phyloP scores from a whole-genome alignment of 1,284 basidiomycete genomes.

The Prillingera fragicola region DNA sequence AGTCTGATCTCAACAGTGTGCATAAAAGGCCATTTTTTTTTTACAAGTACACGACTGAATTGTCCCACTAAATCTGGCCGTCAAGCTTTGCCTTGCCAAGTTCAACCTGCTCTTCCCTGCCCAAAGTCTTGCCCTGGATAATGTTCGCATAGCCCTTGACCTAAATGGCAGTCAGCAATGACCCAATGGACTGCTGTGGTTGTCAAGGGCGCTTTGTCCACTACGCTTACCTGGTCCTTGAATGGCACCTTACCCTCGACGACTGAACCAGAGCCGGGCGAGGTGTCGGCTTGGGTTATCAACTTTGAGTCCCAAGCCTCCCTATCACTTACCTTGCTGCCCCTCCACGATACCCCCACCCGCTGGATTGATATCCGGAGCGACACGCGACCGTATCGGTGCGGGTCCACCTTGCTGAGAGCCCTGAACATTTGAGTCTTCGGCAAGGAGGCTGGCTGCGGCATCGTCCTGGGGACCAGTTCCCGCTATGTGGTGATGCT shows the following conservation, averaged over 20 bases:
- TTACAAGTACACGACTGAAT: too few species aligned
- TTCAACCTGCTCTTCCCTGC: background rate
- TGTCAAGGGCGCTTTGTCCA: background rate
- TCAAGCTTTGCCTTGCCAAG: constrained; percentile 5
- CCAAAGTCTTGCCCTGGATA: background rate
- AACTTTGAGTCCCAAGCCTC: too few species aligned
- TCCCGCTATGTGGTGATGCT: too few species aligned
- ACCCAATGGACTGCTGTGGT: background rate
- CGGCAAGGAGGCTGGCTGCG: too few species aligned
- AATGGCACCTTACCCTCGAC: background rate
- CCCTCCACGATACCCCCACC: constrained; percentile 12
- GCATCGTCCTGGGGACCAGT: too few species aligned
- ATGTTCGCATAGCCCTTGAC: background rate
- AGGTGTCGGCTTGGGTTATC: constrained; percentile 2
- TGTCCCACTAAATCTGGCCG: constrained; percentile 4
- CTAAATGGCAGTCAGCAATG: background rate
- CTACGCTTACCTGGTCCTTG: background rate
- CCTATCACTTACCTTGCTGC: constrained; percentile 4
- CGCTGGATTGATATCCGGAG: constrained; percentile 15
- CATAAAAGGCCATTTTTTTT: too few species aligned
- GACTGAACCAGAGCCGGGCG: constrained; percentile 1
- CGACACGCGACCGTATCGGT: constrained; percentile 13
- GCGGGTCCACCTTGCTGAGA: too few species aligned
- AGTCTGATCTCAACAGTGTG: too few species aligned
- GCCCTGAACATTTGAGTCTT: too few species aligned